Base-by-base conservation (phyloP, 2,329 filamentous ascomycete genomes). In the Neonectria sp. region DNA sequence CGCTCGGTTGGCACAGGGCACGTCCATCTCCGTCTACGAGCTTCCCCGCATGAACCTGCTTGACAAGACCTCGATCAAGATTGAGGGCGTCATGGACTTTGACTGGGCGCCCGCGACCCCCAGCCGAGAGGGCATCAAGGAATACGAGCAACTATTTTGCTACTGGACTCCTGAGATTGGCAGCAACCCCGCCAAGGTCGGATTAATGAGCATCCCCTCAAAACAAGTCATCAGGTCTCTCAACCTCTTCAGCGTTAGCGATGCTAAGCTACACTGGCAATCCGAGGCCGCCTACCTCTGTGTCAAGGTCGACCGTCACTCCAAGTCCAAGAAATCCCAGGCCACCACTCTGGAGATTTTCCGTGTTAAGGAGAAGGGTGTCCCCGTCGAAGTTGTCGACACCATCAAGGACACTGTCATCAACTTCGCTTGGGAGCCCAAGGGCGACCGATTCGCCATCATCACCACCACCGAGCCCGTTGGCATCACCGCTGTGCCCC, bases 381-480 rank as follows among this genome's bases (percentile, higher is more conserved):
- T 99, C 2, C 96, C 96, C 1, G 95, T 99, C 61, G 96, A 99
- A 82, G 96, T 98, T 63, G 95, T 99, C 58, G 96, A 99, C 82
- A 95, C 92, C 60, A 93, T 99, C 84, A 98, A 98, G 85, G 96
- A 98, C 78, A 97, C 95, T 1, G 96, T 99, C 75, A 97, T 99
- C 85, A 99, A 99, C 87, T 99, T 99, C 79, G 95, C 96, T 11
- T 99, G 96, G 96, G 96, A 99, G 80, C 96, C 96, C 70, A 98
- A 98, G 86, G 96, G 96, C 69, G 95, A 97, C 81, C 92, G 96
- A 45, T 99, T 99, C 81, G 95, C 98, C 72, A 92, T 98, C 79
- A 99, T 99, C 84, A 98, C 95, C 40, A 96, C 94, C 21, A 93
- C 94, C 12, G 96, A 99, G 84, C 90, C 93, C 3, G 86, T 91